Evolutionary conservation across 2,329 filamentous ascomycete species (phyloP), one percentile per base, ranked within the genome.

Genomic region (Lizonia empirigonia): DNA sequence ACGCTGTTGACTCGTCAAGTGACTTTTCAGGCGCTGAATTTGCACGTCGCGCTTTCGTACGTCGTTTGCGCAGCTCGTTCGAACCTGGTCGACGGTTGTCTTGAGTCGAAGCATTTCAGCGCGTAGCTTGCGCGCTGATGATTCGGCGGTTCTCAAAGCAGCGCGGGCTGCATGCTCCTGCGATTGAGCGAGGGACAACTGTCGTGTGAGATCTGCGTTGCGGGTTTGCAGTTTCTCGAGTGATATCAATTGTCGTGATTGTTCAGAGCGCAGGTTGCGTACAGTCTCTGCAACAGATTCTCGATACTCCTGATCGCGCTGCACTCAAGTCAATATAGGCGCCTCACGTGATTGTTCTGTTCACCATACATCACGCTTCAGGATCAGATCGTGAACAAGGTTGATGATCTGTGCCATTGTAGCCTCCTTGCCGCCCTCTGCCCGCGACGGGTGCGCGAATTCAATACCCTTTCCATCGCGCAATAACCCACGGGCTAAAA

Each of bases 371-470:
- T 99, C 94, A 78, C 92, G 85, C 60, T 92, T 85, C 53, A 97
- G 73, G 52, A 99, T 90, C 62, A 99, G 76, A 70, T 99, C 94
- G 74, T 99, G 96, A 39, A 99, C 85, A 19, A 99, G 82, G 69
- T 93, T 89, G 76, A 99, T 96, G 63, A 97, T 87, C 60, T 86
- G 85, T 16, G 89, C 88, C 86, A 94, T 93, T 15, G 89, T 89
- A 41, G 82, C 83, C 67, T 82, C 82, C 29, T 84, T 80, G 15
- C 83, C 84, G 15, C 81, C 81, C 57, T 86, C 83, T 52, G 80
- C 82, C 56, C 84, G 80, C 44, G 84, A 84, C 7, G 89, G 87
- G 56, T 85, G 79, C 53, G 89, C 86, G 72, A 99, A 99, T 72
- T 97, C 87, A 74, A 99, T 89, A 33, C 77, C 79, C 64, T 88